Percentiles rank a stretch among this genome's conserved stretches.
phyloP scores from a whole-genome alignment of 2,329 filamentous ascomycete species.

The Aureobasidium sp. region DNA sequence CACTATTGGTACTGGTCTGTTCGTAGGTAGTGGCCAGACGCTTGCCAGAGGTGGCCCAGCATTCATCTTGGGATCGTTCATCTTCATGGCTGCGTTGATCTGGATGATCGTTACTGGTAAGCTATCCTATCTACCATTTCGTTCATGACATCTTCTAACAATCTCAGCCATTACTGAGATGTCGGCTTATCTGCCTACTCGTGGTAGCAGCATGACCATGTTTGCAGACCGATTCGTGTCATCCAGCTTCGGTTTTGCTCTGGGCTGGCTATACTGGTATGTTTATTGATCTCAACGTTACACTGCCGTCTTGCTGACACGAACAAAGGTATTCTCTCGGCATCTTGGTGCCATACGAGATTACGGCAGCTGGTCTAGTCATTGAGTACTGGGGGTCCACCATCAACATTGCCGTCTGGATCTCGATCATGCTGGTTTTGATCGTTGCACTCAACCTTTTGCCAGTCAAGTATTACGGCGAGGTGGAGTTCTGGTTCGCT shows the following conservation, averaged over 20 bases:
- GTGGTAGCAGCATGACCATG: slow-evolving; percentile 42
- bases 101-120: slow-evolving; percentile 34
- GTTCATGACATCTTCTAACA: neutral
- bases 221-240: slow-evolving; percentile 38
- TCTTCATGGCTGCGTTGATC: slow-evolving; percentile 35
- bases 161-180: slow-evolving; percentile 38
- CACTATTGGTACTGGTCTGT: slow-evolving; percentile 21
- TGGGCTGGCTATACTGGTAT: slow-evolving; percentile 35
- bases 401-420: slow-evolving; percentile 33
- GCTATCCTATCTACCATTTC: slow-evolving; percentile 24
- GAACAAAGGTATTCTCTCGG: slow-evolving; percentile 25
- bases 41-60: slow-evolving; percentile 30
- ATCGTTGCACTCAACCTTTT: slow-evolving; percentile 39
- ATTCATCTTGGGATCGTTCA: slow-evolving; percentile 34
- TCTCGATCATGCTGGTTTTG: slow-evolving; percentile 29
- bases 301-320: neutral
- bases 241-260: slow-evolving; percentile 35
- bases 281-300: neutral
- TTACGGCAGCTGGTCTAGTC: slow-evolving; percentile 28
- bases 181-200: slow-evolving; percentile 50
- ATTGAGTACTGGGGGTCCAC: slow-evolving; percentile 29
- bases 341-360: slow-evolving; percentile 31
- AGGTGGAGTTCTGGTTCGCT: slow-evolving; percentile 46
- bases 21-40: slow-evolving; percentile 31
- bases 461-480: slow-evolving; percentile 42